Evolutionary conservation across 371 early-diverging fungal genomes (phyloP).

Genomic region (Gilbertella persicaria): DNA sequence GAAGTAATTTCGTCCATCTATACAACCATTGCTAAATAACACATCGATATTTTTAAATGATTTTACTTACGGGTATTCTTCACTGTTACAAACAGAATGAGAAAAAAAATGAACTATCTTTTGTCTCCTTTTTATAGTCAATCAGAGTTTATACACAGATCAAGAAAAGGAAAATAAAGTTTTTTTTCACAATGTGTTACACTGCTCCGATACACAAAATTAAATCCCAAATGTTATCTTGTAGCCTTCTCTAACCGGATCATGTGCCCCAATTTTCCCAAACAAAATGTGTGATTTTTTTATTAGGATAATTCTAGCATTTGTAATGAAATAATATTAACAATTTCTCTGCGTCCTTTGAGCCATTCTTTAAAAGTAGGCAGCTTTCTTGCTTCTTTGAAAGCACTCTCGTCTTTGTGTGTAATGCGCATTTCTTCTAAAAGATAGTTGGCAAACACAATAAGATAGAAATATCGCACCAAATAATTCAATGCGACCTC

Average conservation of each 20-base stretch:
- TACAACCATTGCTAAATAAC: background rate
- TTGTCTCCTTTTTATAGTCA: too few species aligned
- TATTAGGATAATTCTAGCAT: slow-evolving; percentile 18
- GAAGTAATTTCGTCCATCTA: slow-evolving; percentile 15
- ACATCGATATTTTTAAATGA: background rate
- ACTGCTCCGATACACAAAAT: too few species aligned
- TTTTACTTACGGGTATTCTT: too few species aligned
- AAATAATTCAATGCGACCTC: slow-evolving; percentile 64
- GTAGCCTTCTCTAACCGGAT: too few species aligned
- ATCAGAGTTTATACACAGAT: too few species aligned
- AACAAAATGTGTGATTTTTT: background rate
- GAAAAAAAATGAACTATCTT: too few species aligned
- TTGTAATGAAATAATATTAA: slow-evolving; percentile 47
- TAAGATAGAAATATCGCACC: slow-evolving; percentile 72
- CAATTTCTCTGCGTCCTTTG: slow-evolving; percentile 53
- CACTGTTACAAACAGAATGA: too few species aligned
- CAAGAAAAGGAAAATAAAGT: too few species aligned
- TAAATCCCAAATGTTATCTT: too few species aligned
- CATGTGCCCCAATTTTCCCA: too few species aligned
- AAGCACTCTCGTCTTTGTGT: slow-evolving; percentile 13
- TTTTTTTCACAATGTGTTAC: too few species aligned
- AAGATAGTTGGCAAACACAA: slow-evolving; percentile 73
- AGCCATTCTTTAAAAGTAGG: slow-evolving; percentile 56
- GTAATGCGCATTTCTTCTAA: slow-evolving; percentile 56
- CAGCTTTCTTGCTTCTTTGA: slow-evolving; percentile 42